Percentiles rank a stretch among this genome's conserved stretches.
These are phyloP conservation scores for Trifolium pratense DNA, from an alignment of 306 rosid species.

Conservation along the genomic window DNA sequence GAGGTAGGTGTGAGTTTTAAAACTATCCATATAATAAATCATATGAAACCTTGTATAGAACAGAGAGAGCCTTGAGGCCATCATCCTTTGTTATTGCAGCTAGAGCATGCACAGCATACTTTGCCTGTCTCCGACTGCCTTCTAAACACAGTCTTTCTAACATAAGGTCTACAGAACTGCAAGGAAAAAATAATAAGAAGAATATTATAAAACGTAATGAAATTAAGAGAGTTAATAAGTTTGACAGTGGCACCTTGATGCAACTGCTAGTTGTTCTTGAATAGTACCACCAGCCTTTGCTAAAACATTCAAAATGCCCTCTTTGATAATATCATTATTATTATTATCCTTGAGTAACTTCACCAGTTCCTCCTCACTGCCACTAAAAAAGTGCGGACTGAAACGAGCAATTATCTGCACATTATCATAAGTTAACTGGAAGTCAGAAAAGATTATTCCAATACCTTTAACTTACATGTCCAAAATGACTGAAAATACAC, in stretches of 20 bases:
- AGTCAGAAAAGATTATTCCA: conserved; percentile 34
- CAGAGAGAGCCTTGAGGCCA: conserved; percentile 98
- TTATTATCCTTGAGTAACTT: conserved; percentile 86
- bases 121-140: conserved; percentile 95
- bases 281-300: conserved; percentile 98
- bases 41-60: conserved; percentile 83
- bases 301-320: conserved; percentile 81
- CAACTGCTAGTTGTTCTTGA: conserved; percentile 82
- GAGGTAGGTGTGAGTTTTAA: conserved; percentile 30
- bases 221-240: conserved; percentile 23
- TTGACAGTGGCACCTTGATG: conserved; percentile 70
- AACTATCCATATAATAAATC: conserved; percentile 35
- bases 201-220: conserved; percentile 35
- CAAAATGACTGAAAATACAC: conserved; percentile 40
- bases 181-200: conserved; percentile 43
- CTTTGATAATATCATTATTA: conserved; percentile 77
- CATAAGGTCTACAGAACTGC: conserved; percentile 96
- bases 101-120: conserved; percentile 96
- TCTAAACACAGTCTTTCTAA: conserved; percentile 92
- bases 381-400: conserved; percentile 76
- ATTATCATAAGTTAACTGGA: conserved; percentile 25
- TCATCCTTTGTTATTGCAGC: conserved; percentile 98
- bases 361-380: conserved; percentile 78
- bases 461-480: conserved; percentile 17
- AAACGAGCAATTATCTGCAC: conserved; percentile 87